Evolutionary conservation across 345 rosid species (phyloP), one percentile per base, ranked within the genome.

Genomic region (Moricandia moricandioides): DNA sequence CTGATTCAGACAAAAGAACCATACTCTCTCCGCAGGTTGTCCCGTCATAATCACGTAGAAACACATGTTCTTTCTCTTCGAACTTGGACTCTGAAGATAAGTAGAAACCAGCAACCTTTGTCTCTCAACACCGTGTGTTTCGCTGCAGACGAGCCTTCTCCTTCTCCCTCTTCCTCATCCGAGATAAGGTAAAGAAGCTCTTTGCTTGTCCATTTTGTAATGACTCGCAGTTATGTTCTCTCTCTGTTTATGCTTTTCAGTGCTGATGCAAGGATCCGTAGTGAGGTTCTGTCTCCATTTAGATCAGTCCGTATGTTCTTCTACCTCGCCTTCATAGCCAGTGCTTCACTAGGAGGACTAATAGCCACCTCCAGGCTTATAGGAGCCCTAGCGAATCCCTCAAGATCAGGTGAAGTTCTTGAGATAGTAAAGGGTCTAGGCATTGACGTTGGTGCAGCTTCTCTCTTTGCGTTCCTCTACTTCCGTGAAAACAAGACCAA

Each of bases 221-320:
- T 21, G 24, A 21, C 24, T 21, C 24, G 1, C 24, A 21, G 24
- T 21, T n/a, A n/a, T n/a, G n/a, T n/a, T 3, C 12, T 8, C 49
- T 43, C 52, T 49, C 55, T 49, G 10, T 49, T 57, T 66, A 4
- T 66, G 18, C 7, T 21, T 74, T 81, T 67, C 84, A 93, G 96
- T 73, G 88, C 94, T 35, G 62, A 85, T 76, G 92, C 96, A 69
- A 91, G 82, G 89, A 89, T 91, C 77, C 86, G 94, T 66, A 87
- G 90, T 72, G 97, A 91, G 85, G 98, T 94, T 80, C 88, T 90
- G 21, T 74, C 98, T 71, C 99, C 99, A 13, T 94, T 94, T 76
- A 88, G 97, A 61, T 79, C 99, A 37, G 89, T 94, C 43, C 88
- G 97, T 66, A 90, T 94, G 97, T 94, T 94, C 87, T 94, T 94